Conservation (phyloP, 257 asterid genomes). For the Solanum ossicruentum region DNA sequence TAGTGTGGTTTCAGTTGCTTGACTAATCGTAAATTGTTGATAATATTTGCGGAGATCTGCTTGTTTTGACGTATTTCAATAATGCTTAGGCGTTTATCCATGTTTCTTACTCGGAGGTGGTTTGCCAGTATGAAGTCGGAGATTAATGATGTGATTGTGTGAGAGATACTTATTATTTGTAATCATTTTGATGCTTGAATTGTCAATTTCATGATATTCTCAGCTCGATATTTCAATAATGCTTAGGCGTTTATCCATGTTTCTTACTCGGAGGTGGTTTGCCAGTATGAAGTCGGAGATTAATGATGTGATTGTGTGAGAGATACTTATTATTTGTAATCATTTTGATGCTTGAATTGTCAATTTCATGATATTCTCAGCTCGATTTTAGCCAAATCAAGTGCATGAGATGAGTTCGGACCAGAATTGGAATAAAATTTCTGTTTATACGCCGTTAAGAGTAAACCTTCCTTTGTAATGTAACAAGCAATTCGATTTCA, state of each 20-base stretch:
- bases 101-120: too few relatives aligned
- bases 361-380: not conserved
- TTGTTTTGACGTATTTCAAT: not conserved
- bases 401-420: not conserved
- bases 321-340: not conserved
- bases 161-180: not conserved
- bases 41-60: not conserved
- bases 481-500: not conserved
- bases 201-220: not conserved
- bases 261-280: too few relatives aligned
- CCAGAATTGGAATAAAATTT: not conserved
- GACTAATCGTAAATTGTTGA: not conserved
- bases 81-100: too few relatives aligned
- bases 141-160: too few relatives aligned
- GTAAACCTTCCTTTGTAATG: not conserved
- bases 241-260: too few relatives aligned
- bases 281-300: not conserved
- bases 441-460: not conserved
- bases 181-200: not conserved
- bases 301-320: too few relatives aligned
- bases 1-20: not conserved
- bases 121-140: not conserved
- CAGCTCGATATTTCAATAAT: not conserved
- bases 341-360: not conserved
- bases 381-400: not conserved